Evolutionary conservation across 2,329 filamentous ascomycete species (phyloP).

Genomic region (Talaromyces sp.): DNA sequence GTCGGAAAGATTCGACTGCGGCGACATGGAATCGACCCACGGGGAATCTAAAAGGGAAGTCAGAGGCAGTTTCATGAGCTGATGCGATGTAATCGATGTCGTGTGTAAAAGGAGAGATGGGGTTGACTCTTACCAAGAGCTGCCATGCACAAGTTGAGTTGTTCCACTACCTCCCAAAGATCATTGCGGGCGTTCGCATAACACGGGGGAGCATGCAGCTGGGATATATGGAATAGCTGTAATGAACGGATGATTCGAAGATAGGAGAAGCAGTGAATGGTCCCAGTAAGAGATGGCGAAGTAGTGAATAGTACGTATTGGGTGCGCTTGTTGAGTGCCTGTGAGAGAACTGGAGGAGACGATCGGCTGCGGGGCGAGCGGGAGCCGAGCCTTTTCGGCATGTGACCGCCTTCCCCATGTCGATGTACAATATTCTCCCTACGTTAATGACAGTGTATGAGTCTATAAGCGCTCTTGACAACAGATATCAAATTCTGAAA

Average conservation of each 20-base stretch:
- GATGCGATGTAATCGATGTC: not conserved
- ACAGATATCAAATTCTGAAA: not conserved
- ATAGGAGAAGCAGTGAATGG: not conserved
- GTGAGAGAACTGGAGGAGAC: not conserved
- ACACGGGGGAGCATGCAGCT: not conserved
- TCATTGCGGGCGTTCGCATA: slow-evolving; percentile 23
- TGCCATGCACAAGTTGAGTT: slow-evolving; percentile 39
- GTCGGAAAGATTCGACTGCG: slow-evolving; percentile 33
- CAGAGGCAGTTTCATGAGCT: slow-evolving; percentile 15
- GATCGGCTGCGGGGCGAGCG: not conserved
- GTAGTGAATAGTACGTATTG: no score
- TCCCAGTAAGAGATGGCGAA: not conserved
- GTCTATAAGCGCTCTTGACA: not conserved
- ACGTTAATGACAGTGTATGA: not conserved
- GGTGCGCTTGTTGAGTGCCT: no score
- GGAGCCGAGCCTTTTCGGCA: not conserved
- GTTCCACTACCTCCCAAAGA: slow-evolving; percentile 25
- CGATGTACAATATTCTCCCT: not conserved
- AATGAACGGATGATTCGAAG: not conserved
- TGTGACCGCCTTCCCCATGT: not conserved
- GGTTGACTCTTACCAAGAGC: slow-evolving; percentile 37
- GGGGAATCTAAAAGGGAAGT: slow-evolving; percentile 36
- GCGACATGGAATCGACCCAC: slow-evolving; percentile 51
- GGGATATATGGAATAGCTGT: not conserved
- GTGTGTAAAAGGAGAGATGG: not conserved